These are phyloP conservation scores for Penicillium silybi DNA, from an alignment of 495 filamentous ascomycete species.

Conservation along the genomic window DNA sequence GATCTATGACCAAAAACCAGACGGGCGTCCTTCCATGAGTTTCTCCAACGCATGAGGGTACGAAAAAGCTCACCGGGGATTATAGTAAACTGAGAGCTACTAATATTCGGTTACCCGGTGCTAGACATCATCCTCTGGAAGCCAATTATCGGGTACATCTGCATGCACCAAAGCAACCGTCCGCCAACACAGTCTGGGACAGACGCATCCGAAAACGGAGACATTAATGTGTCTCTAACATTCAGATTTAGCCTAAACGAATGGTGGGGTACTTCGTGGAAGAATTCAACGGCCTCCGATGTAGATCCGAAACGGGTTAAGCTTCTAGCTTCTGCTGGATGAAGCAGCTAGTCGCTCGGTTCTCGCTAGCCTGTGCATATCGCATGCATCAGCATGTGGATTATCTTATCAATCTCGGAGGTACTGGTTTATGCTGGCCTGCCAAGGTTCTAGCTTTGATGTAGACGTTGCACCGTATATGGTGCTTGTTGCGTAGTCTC, in stretches of 20 bases:
- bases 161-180: not conserved
- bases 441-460: not conserved
- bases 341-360: not conserved
- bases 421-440: not conserved
- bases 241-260: not conserved
- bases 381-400: not conserved
- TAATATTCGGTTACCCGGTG: not conserved
- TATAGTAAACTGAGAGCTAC: not conserved
- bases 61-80: not conserved
- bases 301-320: constrained; percentile 1
- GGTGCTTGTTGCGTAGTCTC: not conserved
- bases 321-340: not conserved
- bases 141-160: not conserved
- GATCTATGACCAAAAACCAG: not conserved
- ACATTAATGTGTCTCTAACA: not conserved
- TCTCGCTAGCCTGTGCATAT: not conserved
- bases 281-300: not conserved
- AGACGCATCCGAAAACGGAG: not conserved
- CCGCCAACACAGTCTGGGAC: not conserved
- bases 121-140: not conserved
- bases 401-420: constrained; percentile 17
- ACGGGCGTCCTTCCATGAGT: not conserved
- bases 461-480: not conserved
- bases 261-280: not conserved
- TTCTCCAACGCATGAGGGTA: not conserved